Evolutionary conservation across 2,329 filamentous ascomycete species (phyloP), one percentile per base, ranked within the genome.

Genomic region (Xylariaceae sp.): DNA sequence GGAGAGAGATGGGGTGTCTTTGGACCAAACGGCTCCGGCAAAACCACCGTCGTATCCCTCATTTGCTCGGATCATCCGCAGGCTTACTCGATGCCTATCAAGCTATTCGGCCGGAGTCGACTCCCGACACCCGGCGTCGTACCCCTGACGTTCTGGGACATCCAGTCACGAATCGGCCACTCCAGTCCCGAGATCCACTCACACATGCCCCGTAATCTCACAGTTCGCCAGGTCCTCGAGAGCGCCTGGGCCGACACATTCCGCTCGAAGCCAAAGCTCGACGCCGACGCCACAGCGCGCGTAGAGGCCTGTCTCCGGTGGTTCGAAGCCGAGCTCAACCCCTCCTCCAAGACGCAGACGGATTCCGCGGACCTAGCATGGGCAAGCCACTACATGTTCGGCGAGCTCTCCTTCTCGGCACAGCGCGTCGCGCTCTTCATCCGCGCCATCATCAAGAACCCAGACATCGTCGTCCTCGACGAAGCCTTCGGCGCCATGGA

Each of bases 61-160:
- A 89, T 99, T 60, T 95, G 90, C 61, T 97, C 93, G 0, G 94
- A 99, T 69, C 94, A 99, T 68, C 94, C 94, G 0, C 93, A 97
- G 73, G 87, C 92, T 0, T 99, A 97, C 73, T 90, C 90, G 0
- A 83, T 92, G 23, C 92, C 93, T 0, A 88, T 99, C 61, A 88
- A 84, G 66, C 80, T 97, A 11, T 97, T 99, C 71, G 91, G 92
- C 0, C 85, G 86, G 18, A 88, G 88, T 57, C 85, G 94, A 17
- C 79, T 97, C 0, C 92, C 93, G 0, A 84, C 88, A 57, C 82
- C 83, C 0, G 89, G 76, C 1, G 73, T 83, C 56, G 82, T 82
- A 0, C 92, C 90, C 0, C 85, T 97, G 39, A 95, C 90, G 0
- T 88, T 97, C 60, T 97, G 96, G 79, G 92, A 97, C 63, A 85